These are phyloP conservation scores for Schoenoplectus tabernaemontani DNA, from an alignment of 202 grass and related monocot genomes.

Conservation along the genomic window DNA sequence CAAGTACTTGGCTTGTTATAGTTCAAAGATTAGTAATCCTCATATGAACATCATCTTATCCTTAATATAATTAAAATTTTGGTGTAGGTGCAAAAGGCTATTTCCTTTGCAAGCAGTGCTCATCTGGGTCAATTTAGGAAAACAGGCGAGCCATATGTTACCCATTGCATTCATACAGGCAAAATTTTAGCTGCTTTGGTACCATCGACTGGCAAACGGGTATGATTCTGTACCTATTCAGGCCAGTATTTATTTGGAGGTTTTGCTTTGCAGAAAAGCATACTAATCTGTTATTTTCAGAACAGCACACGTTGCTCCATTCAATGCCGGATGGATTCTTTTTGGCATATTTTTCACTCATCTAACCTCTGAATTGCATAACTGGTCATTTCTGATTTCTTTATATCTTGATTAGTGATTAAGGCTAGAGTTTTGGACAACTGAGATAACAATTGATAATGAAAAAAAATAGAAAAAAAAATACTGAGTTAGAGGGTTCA, in stretches of 20 bases:
- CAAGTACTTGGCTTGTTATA: background rate
- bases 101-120: conserved; percentile 71
- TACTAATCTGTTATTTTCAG: background rate
- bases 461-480: background rate
- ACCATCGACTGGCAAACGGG: conserved; percentile 69
- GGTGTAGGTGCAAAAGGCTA: conserved; percentile 74
- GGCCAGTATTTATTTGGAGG: background rate
- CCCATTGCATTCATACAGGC: conserved; percentile 91
- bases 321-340: background rate
- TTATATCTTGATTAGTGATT: background rate
- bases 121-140: conserved; percentile 84
- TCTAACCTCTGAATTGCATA: background rate
- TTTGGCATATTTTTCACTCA: background rate
- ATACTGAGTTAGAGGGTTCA: background rate
- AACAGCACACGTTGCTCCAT: background rate
- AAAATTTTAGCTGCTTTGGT: conserved; percentile 97
- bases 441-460: background rate
- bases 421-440: background rate
- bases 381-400: background rate
- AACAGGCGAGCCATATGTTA: conserved; percentile 90
- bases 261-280: background rate
- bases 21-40: background rate
- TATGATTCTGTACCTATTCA: conserved; percentile 27
- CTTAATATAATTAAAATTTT: background rate
- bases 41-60: background rate